Evolutionary conservation across 768 basidiomycete genomes (phyloP).

Genomic region (Russula sp.): DNA sequence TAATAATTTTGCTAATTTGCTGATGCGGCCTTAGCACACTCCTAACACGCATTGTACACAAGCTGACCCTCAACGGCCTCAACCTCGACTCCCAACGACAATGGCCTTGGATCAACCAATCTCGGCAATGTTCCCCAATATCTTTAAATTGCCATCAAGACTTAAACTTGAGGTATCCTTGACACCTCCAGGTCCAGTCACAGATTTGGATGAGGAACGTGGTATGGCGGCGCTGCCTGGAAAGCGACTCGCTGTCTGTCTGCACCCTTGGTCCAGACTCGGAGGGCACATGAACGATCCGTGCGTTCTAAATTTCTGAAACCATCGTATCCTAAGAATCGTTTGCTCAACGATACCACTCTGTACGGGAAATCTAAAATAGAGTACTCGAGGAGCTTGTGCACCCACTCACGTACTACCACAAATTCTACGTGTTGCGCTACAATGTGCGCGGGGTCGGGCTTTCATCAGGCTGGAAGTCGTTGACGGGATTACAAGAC

Average conservation of each 20-base stretch:
- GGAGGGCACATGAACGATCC: conserved; percentile 75
- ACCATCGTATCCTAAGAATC: background rate
- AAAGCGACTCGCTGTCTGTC: conserved; percentile 60
- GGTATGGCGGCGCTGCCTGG: conserved; percentile 5
- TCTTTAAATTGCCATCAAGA: conserved; percentile 25
- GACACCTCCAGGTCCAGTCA: conserved; percentile 20
- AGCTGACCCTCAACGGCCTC: background rate
- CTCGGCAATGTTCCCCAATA: conserved; percentile 15
- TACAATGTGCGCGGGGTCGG: conserved; percentile 83
- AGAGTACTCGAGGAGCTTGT: conserved; percentile 49
- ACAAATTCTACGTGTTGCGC: conserved; percentile 56
- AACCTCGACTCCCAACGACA: background rate
- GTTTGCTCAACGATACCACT: background rate
- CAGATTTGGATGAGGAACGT: conserved; percentile 22
- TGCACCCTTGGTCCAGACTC: conserved; percentile 86
- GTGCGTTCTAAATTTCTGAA: conserved; percentile 54
- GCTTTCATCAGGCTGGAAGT: conserved; percentile 65
- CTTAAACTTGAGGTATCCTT: conserved; percentile 24
- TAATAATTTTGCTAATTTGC: no score
- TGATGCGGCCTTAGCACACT: no score
- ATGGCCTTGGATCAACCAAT: conserved; percentile 10
- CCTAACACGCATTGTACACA: no score
- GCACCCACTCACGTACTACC: conserved; percentile 42
- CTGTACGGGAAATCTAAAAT: background rate
- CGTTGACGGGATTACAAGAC: conserved; percentile 70